Evolutionary conservation across 495 filamentous ascomycete species (phyloP).

Genomic region (Hypoxylon crocopeplum): DNA sequence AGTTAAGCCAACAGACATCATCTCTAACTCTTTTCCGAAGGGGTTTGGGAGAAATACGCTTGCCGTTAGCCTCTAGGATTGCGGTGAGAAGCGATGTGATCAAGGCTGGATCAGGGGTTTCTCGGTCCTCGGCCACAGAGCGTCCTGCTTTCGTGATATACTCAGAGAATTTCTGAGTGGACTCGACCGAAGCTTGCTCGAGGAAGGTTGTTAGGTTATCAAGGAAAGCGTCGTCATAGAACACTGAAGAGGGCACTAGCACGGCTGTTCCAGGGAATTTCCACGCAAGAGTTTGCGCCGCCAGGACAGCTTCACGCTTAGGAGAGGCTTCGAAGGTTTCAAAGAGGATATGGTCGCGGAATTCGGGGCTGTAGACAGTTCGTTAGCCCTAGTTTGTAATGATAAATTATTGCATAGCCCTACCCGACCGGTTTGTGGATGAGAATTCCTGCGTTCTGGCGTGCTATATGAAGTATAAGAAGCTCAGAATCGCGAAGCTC

Average conservation of each 20-base stretch:
- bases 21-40: conserved; percentile 65
- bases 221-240: conserved; percentile 54
- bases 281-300: conserved; percentile 53
- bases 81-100: conserved; percentile 63
- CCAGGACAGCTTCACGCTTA: conserved; percentile 47
- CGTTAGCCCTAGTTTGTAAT: conserved; percentile 1
- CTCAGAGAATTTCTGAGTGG: conserved; percentile 58
- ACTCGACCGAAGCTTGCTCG: conserved; percentile 62
- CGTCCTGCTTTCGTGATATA: conserved; percentile 57
- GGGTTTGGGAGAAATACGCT: conserved; percentile 30
- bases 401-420: too few species aligned
- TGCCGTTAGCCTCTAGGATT: conserved; percentile 59
- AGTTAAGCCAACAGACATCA: conserved; percentile 58
- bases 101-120: conserved; percentile 58
- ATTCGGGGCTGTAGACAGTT: conserved; percentile 8
- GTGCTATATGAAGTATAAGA: neutral
- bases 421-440: too few species aligned
- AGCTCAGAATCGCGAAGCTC: conserved; percentile 39
- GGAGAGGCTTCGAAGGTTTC: conserved; percentile 66
- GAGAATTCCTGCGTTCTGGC: too few species aligned
- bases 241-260: conserved; percentile 50
- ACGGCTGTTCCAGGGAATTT: conserved; percentile 56
- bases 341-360: conserved; percentile 40
- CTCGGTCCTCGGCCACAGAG: conserved; percentile 55
- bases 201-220: conserved; percentile 58